Evolutionary conservation across 306 rosid species (phyloP).

Genomic region (Styphnolobium japonicum): DNA sequence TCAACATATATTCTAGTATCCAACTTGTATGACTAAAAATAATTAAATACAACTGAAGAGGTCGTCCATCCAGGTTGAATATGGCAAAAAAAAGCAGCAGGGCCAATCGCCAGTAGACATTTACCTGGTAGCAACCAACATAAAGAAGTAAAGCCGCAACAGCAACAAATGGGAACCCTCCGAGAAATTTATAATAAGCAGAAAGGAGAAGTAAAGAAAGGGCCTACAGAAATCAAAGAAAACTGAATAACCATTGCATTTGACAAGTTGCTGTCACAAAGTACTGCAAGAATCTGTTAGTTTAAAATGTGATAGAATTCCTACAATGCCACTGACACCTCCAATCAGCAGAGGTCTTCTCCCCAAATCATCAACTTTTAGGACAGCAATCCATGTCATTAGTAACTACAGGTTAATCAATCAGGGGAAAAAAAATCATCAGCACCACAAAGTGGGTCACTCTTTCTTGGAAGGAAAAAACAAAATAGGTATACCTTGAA

Average conservation of each 20-base stretch:
- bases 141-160: conserved; percentile 93
- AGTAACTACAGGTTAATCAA: conserved; percentile 54
- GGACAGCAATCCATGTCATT: conserved; percentile 86
- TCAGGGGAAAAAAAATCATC: conserved; percentile 12
- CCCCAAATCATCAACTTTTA: conserved; percentile 95
- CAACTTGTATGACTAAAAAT: background rate
- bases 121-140: conserved; percentile 98
- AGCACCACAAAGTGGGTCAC: conserved; percentile 2
- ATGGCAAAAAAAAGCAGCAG: conserved; percentile 10
- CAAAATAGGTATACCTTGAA: conserved; percentile 67
- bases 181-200: conserved; percentile 84
- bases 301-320: conserved; percentile 34
- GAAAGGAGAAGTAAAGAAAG: conserved; percentile 81
- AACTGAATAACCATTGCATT: conserved; percentile 25
- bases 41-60: background rate
- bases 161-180: conserved; percentile 77
- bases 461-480: conserved; percentile 13
- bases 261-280: conserved; percentile 14
- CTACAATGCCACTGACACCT: conserved; percentile 94
- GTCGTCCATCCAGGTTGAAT: background rate
- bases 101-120: background rate
- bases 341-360: conserved; percentile 83
- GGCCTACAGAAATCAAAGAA: conserved; percentile 45
- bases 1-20: background rate
- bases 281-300: conserved; percentile 1